phyloP scores from a whole-genome alignment of 805 yeast species.

The Spathaspora passalidarum region DNA sequence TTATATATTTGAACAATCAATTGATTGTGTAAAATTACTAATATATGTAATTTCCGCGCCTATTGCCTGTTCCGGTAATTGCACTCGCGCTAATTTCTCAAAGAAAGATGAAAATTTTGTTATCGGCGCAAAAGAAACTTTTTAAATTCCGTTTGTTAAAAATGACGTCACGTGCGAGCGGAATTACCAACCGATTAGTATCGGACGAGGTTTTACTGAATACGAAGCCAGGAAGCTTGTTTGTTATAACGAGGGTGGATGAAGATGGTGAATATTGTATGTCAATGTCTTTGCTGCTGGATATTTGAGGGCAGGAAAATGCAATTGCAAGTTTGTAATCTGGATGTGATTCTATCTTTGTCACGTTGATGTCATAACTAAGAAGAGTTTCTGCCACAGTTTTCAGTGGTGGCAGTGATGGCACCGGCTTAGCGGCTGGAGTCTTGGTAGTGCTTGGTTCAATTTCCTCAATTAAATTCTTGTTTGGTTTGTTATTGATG shows the following conservation, averaged over 20 bases:
- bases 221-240: neutral
- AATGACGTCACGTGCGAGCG: neutral
- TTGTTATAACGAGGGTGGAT: neutral
- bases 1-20: neutral
- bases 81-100: neutral
- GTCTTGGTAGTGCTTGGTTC: conserved; percentile 11
- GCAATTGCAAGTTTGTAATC: neutral
- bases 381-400: neutral
- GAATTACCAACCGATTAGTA: neutral
- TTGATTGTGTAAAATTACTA: neutral
- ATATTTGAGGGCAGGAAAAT: neutral
- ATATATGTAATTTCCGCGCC: conserved; percentile 1
- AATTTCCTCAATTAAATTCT: conserved; percentile 57
- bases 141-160: neutral
- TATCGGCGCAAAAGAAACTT: neutral
- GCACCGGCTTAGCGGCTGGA: neutral
- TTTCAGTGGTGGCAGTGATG: neutral
- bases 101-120: neutral
- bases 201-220: neutral
- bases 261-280: neutral
- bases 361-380: neutral
- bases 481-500: conserved; percentile 18
- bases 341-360: neutral
- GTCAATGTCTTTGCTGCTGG: neutral
- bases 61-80: neutral